A percentile compares a stretch with the other conserved stretches of the same genome.
Evolutionary conservation across 2,329 filamentous ascomycete genomes (phyloP).

Genomic region (Penicillium hesseltinei): DNA sequence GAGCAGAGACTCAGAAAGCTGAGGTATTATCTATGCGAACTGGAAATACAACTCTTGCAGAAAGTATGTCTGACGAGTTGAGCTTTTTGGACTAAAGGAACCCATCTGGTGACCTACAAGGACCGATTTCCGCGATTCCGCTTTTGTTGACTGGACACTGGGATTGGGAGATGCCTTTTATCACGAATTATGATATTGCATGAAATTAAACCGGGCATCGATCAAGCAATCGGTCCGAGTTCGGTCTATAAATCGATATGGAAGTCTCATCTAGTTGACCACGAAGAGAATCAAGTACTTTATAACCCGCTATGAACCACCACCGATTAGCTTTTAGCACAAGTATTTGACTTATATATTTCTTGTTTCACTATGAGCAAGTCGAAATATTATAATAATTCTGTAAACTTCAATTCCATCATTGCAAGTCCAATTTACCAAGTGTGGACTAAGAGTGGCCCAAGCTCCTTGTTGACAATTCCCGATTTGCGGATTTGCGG

Average conservation of each 20-base stretch:
- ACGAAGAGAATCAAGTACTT: neutral
- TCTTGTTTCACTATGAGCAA: neutral
- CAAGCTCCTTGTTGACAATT: constrained; percentile 41
- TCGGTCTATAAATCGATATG: neutral
- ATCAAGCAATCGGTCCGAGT: neutral
- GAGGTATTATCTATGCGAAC: neutral
- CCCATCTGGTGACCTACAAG: neutral
- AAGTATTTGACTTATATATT: neutral
- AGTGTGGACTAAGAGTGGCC: constrained; percentile 29
- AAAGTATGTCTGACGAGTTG: constrained; percentile 46
- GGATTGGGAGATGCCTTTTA: neutral
- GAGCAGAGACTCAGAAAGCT: constrained; percentile 42
- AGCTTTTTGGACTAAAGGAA: constrained; percentile 52
- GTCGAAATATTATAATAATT: neutral
- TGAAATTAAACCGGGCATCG: neutral
- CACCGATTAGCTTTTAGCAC: neutral
- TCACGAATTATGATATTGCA: neutral
- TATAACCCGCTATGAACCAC: neutral
- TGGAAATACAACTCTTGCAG: neutral
- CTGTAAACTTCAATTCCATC: neutral
- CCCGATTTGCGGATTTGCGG: constrained; percentile 30
- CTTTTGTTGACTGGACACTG: neutral
- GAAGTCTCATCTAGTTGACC: neutral
- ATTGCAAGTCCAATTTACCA: neutral
- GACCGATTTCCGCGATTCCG: neutral